phyloP scores from a whole-genome alignment of 2,329 filamentous ascomycete genomes.

The Coleophoma crateriformis region DNA sequence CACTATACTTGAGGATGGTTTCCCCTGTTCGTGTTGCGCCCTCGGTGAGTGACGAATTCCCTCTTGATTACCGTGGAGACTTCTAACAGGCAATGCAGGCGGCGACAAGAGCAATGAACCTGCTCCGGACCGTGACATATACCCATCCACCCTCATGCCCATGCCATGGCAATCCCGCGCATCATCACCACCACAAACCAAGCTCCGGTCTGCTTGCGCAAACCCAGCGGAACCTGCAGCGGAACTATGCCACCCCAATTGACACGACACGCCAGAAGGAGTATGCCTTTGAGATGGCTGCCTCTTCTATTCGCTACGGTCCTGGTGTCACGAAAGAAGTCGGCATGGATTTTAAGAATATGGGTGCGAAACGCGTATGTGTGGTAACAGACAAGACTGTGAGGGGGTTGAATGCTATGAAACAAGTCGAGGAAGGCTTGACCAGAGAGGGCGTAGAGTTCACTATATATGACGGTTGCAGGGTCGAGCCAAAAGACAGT shows the following conservation, averaged over 20 bases:
- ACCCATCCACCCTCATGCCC: constrained; percentile 84
- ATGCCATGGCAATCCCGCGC: constrained; percentile 83
- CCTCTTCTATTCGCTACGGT: constrained; percentile 89
- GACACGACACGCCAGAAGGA: constrained; percentile 74
- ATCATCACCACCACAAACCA: constrained; percentile 56
- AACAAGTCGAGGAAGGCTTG: constrained; percentile 78
- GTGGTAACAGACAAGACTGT: constrained; percentile 89
- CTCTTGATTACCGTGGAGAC: neutral
- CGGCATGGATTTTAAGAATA: constrained; percentile 94
- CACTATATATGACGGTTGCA: constrained; percentile 73
- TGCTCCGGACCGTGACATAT: constrained; percentile 86
- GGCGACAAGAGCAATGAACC: constrained; percentile 59
- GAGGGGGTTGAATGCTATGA: constrained; percentile 78
- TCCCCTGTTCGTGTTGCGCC: constrained; percentile 22
- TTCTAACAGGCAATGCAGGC: constrained; percentile 29
- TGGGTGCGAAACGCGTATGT: constrained; percentile 80
- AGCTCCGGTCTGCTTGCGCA: constrained; percentile 32
- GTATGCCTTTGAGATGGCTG: constrained; percentile 98
- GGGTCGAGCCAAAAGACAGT: constrained; percentile 90
- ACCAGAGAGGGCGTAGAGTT: constrained; percentile 74
- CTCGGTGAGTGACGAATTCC: constrained; percentile 12
- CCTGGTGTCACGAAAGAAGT: constrained; percentile 92
- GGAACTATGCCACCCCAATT: constrained; percentile 69
- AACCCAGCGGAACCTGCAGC: constrained; percentile 37
- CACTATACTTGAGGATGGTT: constrained; percentile 8